Conservation (phyloP, 2,329 filamentous ascomycete genomes). For the Ophiostoma sp. region DNA sequence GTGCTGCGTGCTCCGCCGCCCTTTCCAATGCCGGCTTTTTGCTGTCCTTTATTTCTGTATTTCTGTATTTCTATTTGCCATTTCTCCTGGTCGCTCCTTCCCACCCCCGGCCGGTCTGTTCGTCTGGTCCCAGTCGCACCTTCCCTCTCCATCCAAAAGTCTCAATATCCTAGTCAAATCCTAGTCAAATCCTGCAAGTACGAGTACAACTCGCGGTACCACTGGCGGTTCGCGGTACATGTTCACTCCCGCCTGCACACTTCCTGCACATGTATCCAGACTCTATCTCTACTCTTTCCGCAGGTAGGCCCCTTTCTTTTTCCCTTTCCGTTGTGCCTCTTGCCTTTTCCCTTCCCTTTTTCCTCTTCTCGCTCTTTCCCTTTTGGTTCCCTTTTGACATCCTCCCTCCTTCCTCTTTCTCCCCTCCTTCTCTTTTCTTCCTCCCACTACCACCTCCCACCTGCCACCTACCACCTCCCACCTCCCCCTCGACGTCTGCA, state of each 20-base stretch:
- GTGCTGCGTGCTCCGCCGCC: not conserved
- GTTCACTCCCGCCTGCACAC: not conserved
- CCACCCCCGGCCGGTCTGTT: not conserved
- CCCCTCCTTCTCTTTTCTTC: not conserved
- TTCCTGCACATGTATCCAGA: not conserved
- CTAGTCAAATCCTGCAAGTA: not conserved
- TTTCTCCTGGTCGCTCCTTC: not conserved
- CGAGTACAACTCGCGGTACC: not conserved
- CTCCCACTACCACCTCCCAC: not conserved
- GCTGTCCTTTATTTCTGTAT: not conserved
- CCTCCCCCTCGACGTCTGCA: not conserved
- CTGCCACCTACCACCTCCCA: not conserved
- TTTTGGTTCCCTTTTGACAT: not conserved
- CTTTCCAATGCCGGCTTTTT: not conserved
- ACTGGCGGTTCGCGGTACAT: not conserved
- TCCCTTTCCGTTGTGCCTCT: constrained; percentile 13
- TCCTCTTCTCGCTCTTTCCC: constrained; percentile 15
- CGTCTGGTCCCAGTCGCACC: constrained; percentile 10
- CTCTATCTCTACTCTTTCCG: constrained; percentile 1
- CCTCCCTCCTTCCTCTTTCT: not conserved
- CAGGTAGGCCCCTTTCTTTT: constrained; percentile 3
- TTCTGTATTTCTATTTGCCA: not conserved
- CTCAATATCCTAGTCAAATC: constrained; percentile 6
- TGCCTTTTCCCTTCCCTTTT: constrained; percentile 8
- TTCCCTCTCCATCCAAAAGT: constrained; percentile 2